Percentiles rank a stretch among this genome's conserved stretches.
Evolutionary conservation across 1,284 basidiomycete genomes (phyloP).

Genomic region (Hymenochaete sp.): DNA sequence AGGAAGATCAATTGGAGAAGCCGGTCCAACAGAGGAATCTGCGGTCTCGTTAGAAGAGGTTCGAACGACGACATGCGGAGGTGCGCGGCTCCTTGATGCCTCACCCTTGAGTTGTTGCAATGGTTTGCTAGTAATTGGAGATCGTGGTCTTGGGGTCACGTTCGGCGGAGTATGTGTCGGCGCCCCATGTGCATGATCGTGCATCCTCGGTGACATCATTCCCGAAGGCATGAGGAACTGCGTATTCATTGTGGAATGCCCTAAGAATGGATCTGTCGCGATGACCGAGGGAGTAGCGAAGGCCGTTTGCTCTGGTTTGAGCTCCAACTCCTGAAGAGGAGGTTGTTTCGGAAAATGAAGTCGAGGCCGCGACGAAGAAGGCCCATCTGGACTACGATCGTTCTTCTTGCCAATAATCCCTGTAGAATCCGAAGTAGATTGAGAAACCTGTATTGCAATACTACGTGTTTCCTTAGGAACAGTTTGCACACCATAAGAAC

Average conservation of each 20-base stretch:
- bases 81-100: conserved; percentile 7
- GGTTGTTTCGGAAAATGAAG: conserved; percentile 12
- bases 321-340: conserved; percentile 11
- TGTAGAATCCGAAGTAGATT: conserved; percentile 7
- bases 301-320: conserved; percentile 9
- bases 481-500: conserved; percentile 55
- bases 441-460: conserved; percentile 45
- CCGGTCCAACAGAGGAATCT: conserved; percentile 17
- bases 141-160: conserved; percentile 8
- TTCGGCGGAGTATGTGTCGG: conserved; percentile 13
- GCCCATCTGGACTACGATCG: neutral
- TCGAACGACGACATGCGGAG: conserved; percentile 1
- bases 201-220: conserved; percentile 15
- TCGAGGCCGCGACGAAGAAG: neutral
- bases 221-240: conserved; percentile 13
- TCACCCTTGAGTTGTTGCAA: too few relatives aligned
- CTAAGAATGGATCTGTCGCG: conserved; percentile 10
- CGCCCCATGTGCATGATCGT: conserved; percentile 16
- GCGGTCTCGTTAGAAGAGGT: conserved; percentile 15
- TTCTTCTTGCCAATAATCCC: conserved; percentile 5
- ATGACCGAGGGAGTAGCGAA: conserved; percentile 8
- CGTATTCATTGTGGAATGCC: conserved; percentile 3
- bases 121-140: conserved; percentile 23
- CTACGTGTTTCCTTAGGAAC: conserved; percentile 39
- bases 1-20: conserved; percentile 19